Conservation (phyloP, 768 basidiomycete genomes). For the Terana coerulea region DNA sequence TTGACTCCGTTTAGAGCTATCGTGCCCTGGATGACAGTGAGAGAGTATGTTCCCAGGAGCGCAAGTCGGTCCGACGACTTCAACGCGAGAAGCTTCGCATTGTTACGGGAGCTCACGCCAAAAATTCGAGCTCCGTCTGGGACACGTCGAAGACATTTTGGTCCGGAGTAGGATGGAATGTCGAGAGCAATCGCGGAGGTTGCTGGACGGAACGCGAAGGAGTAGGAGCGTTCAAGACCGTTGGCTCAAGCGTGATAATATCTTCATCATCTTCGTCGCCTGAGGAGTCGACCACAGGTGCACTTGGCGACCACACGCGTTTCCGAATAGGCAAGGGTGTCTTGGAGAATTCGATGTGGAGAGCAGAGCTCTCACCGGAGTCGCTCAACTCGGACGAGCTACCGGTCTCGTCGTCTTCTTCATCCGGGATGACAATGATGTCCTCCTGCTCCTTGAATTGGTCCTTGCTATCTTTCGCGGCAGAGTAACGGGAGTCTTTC, state of each 20-base stretch:
- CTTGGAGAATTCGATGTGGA: background rate
- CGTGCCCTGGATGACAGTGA: constrained; percentile 62
- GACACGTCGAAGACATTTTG: constrained; percentile 46
- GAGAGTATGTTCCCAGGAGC: constrained; percentile 61
- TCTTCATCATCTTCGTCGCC: constrained; percentile 33
- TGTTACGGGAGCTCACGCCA: constrained; percentile 14
- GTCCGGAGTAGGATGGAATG: constrained; percentile 43
- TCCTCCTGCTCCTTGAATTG: constrained; percentile 35
- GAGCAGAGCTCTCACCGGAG: constrained; percentile 22
- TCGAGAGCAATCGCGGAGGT: constrained; percentile 35
- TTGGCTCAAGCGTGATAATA: background rate
- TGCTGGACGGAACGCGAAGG: constrained; percentile 3
- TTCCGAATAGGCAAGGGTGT: constrained; percentile 5
- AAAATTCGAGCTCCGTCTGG: constrained; percentile 30
- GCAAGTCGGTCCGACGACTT: constrained; percentile 49
- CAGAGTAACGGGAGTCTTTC: constrained; percentile 31
- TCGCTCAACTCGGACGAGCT: constrained; percentile 33
- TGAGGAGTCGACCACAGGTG: constrained; percentile 28
- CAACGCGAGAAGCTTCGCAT: constrained; percentile 41
- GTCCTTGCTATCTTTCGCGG: constrained; percentile 27
- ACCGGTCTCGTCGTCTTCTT: constrained; percentile 20
- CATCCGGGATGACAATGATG: constrained; percentile 16
- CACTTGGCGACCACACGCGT: constrained; percentile 61
- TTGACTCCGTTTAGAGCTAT: constrained; percentile 56
- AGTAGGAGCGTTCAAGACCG: background rate